Base-by-base conservation (phyloP, 177 flowering plant species). In the Vitis hybrid region DNA sequence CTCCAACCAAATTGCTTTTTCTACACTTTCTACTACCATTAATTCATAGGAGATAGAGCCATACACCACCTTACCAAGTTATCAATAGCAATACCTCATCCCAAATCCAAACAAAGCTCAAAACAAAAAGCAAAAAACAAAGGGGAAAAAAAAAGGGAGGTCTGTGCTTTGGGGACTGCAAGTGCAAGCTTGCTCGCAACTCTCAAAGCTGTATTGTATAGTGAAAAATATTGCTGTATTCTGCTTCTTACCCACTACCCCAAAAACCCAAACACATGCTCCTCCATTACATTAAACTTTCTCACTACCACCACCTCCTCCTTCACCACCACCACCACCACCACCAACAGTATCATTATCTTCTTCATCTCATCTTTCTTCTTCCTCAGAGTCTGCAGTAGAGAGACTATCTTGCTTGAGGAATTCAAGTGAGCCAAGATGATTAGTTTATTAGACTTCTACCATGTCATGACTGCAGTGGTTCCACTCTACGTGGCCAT, bases 401-500 rank as follows among this genome's bases (percentile, higher is more conserved):
- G 10, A 57, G 18, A 12, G 60, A n/a, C 9, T 21, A n/a, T 21
- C 19, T 52, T 52, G 12, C 56, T 52, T 52, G 60, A 22, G 2
- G 14, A 14, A 19, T 22, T 29, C 31, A 29, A 29, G 15, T 48
- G 65, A 62, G 26, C 48, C 45, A 79, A 75, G 62, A 89, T 89
- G 94, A 89, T 89, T 60, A 81, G 77, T 2, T 7, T 66, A 56
- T 29, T 75, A 0, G 94, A 88, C 64, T 86, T 89, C 74, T 89
- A 89, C 88, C 85, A 90, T 75, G 98, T 93, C 1, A 89, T 93
- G 94, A 90, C 98, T 0, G 97, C 98, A 2, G 79, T 93, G 75
- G 98, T 93, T 1, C 98, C 98, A 10, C 90, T 93, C 5, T 93
- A 93, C 78, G 98, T 93, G 14, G 98, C 98, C 76, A 93, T 93